Evolutionary conservation across 805 yeast species (phyloP), one percentile per base, ranked within the genome.

Genomic region (Yarrowia osloensis): DNA sequence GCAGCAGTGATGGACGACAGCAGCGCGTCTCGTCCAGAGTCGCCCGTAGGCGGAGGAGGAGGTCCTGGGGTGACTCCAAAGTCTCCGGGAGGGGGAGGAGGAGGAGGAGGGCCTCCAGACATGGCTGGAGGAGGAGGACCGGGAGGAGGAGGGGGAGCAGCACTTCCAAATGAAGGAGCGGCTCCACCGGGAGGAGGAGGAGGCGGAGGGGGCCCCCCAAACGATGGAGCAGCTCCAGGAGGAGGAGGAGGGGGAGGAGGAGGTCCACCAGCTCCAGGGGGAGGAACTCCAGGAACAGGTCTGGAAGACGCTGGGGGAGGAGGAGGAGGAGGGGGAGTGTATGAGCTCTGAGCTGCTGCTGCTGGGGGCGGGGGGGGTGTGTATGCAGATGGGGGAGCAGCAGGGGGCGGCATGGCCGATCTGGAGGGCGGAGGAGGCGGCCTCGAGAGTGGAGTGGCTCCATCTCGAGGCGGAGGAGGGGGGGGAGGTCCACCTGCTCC

Each of bases 1-100:
- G 97, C 87, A 42, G 88, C 85, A 71, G 97, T 82, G 71, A 94
- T 94, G 0, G 98, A 91, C 0, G 96, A 90, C 68, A 94, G 80
- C 47, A 94, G 81, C 0, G 96, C 96, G 75, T 90, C 96, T 71
- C 97, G 81, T 0, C 87, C 88, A 1, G 80, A 78, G 70, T 83
- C 92, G 4, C 79, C 86, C 57, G 72, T 77, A 67, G 73, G 80
- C 15, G 81, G 81, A 4, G 81, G 78, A 4, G 83, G 77, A 13
- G 83, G 81, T 5, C 74, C 75, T 24, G 74, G 76, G 4, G 77
- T 72, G 7, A 74, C 70, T 17, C 81, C 77, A 13, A 78, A 76
- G 35, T 77, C 74, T 5, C 70, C 70, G 15, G 72, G 29, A 19
- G 74, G 67, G 39, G 71, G 69, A 24, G 75, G 70, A 7, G 76